A percentile compares a stretch with the other conserved stretches of the same genome.
Conservation (phyloP, 1,284 basidiomycete genomes). For the Sutorius eximius region DNA sequence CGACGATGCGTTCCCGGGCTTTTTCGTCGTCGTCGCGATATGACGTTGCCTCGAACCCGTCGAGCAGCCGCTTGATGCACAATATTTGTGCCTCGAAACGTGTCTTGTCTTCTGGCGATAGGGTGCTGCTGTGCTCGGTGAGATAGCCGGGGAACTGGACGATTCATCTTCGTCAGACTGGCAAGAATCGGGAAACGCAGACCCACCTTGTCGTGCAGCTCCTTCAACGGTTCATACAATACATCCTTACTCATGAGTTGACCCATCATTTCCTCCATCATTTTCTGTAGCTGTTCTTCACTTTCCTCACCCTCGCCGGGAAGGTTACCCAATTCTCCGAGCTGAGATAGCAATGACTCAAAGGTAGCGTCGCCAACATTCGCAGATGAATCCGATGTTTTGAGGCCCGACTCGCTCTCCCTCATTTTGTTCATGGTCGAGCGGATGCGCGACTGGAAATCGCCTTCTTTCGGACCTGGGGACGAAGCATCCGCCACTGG, state of each 20-base stretch:
- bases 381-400: slow-evolving; percentile 25
- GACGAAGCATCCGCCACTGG: slow-evolving; percentile 13
- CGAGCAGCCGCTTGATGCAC: slow-evolving; percentile 69
- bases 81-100: slow-evolving; percentile 71
- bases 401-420: slow-evolving; percentile 63
- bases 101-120: slow-evolving; percentile 61
- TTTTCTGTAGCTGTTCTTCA: slow-evolving; percentile 36
- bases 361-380: slow-evolving; percentile 39
- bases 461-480: slow-evolving; percentile 26
- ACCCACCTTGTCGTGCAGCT: slow-evolving; percentile 78
- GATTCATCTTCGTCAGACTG: slow-evolving; percentile 3
- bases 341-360: slow-evolving; percentile 49
- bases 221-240: slow-evolving; percentile 91
- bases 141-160: slow-evolving; percentile 80
- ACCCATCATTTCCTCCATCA: slow-evolving; percentile 83
- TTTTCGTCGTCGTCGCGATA: slow-evolving; percentile 66
- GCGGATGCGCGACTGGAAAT: slow-evolving; percentile 31
- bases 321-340: slow-evolving; percentile 38
- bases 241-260: slow-evolving; percentile 94
- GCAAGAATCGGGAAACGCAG: background rate
- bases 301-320: slow-evolving; percentile 35
- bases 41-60: slow-evolving; percentile 66
- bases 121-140: slow-evolving; percentile 45
- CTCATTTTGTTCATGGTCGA: slow-evolving; percentile 80
- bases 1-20: slow-evolving; percentile 55